A percentile compares a stretch with the other conserved stretches of the same genome.
phyloP scores from a whole-genome alignment of 352 stramenopile species.

The Pythium phragmiticola region DNA sequence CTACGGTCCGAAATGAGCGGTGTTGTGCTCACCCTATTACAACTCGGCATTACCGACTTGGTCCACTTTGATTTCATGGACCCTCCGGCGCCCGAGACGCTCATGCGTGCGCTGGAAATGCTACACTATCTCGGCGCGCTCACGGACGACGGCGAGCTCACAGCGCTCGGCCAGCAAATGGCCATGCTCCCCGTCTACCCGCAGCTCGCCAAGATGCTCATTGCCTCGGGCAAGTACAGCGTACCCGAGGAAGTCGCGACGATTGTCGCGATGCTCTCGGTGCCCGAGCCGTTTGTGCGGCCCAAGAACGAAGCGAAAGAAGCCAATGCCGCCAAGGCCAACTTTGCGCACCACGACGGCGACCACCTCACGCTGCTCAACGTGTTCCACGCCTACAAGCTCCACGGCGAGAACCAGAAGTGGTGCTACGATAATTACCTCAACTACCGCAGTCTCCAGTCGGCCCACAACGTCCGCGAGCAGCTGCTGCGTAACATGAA shows the following conservation, averaged over 20 bases:
- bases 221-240: slow-evolving; percentile 93
- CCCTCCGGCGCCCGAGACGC: slow-evolving; percentile 96
- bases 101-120: slow-evolving; percentile 98
- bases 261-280: slow-evolving; percentile 95
- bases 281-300: slow-evolving; percentile 92
- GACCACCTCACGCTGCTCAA: slow-evolving; percentile 99
- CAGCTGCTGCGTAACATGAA: slow-evolving; percentile 99
- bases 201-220: slow-evolving; percentile 97
- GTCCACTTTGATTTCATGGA: slow-evolving; percentile 99
- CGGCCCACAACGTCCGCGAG: slow-evolving; percentile 97
- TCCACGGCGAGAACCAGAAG: slow-evolving; percentile 97
- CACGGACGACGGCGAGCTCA: slow-evolving; percentile 97
- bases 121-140: slow-evolving; percentile 98
- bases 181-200: slow-evolving; percentile 97
- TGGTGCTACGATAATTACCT: slow-evolving; percentile 97
- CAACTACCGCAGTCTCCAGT: slow-evolving; percentile 97
- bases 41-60: slow-evolving; percentile 98
- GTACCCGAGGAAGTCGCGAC: slow-evolving; percentile 97
- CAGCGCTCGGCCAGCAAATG: slow-evolving; percentile 91
- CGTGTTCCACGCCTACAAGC: slow-evolving; percentile 95
- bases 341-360: slow-evolving; percentile 91
- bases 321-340: slow-evolving; percentile 96
- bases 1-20: slow-evolving; percentile 94
- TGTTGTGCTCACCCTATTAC: slow-evolving; percentile 97
- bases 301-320: slow-evolving; percentile 96